Evolutionary conservation across 2,329 filamentous ascomycete species (phyloP).

Genomic region (Aspergillus glaucus): DNA sequence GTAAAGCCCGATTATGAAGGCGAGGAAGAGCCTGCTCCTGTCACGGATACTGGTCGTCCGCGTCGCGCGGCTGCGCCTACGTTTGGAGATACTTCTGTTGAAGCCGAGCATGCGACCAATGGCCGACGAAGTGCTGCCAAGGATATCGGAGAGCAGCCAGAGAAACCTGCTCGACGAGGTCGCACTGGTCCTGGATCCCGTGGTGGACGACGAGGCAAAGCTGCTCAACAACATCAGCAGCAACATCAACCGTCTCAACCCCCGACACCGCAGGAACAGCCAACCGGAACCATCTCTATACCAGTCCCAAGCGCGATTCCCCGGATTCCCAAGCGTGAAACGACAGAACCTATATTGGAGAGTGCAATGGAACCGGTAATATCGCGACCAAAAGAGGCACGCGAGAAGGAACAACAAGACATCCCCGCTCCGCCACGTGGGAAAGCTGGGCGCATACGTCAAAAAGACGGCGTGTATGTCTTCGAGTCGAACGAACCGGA

Average conservation of each 20-base stretch:
- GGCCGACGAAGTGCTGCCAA: conserved; percentile 29
- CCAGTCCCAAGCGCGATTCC: conserved; percentile 13
- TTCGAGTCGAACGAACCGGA: conserved; percentile 31
- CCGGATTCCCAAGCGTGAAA: conserved; percentile 22
- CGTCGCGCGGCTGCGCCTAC: conserved; percentile 45
- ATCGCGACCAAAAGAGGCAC: conserved; percentile 21
- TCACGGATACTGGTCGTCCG: conserved; percentile 46
- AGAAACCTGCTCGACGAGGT: conserved; percentile 31
- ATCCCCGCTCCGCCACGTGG: conserved; percentile 13
- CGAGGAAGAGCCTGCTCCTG: conserved; percentile 38
- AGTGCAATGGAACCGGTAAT: conserved; percentile 12
- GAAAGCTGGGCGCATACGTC: conserved; percentile 23
- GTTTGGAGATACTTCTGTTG: conserved; percentile 37
- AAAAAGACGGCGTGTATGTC: conserved; percentile 29
- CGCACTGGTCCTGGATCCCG: conserved; percentile 27
- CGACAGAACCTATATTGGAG: conserved; percentile 13
- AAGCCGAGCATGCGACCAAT: conserved; percentile 22
- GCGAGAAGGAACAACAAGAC: conserved; percentile 19
- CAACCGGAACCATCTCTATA: neutral
- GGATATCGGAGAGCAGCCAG: conserved; percentile 26
- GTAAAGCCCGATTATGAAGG: conserved; percentile 39
- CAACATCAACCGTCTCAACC: conserved; percentile 14
- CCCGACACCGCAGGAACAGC: conserved; percentile 8
- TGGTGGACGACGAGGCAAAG: conserved; percentile 30
- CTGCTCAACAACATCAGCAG: conserved; percentile 27